Evolutionary conservation across 176 grass and related monocot species (phyloP), one percentile per base, ranked within the genome.

Genomic region (Carex myosuroides): DNA sequence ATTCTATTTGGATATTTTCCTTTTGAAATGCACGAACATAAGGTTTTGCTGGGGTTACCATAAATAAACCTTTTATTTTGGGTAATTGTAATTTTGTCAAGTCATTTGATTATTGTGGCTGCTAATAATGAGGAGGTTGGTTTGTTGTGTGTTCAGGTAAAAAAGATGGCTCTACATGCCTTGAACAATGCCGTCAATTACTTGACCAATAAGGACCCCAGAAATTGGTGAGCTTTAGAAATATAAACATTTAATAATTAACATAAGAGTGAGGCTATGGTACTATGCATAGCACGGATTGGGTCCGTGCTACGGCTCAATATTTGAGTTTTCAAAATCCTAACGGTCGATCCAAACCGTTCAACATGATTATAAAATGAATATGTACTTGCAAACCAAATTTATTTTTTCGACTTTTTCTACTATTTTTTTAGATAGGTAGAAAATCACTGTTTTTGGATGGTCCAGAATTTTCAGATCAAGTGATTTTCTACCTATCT

Each of bases 131-230:
- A n/a, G 12, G 79, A 39, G 60, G 32, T 29, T 30, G 0, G 10
- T 50, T 81, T 87, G 5, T 77, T 53, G 11, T 26, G 8, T 83
- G 6, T 83, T 67, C 89, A 93, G 91, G 81, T 93, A 10, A 91
- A 91, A 85, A 97, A 97, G 83, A 93, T 97, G 82, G 89, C 85
- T 85, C 21, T 97, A 24, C 54, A 92, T 92, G 88, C 94, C 55
- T 44, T 94, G 46, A 70, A 70, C 0, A 84, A 87, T 74, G 91
- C 61, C 6, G n/a, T 92, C 35, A 79, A 86, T 29, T 85, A 82
- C 2, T 86, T 93, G 84, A 65, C 81, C 3, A 18, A 69, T 11
- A 79, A 86, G 44, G 70, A 86, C 71, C 59, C 79, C 10, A 85
- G 70, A 59, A 60, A 68, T 79, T 30, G 53, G 87, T 95, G 42